Conservation (phyloP, 495 filamentous ascomycete genomes). For the Melanomma pulvis-pyrius region DNA sequence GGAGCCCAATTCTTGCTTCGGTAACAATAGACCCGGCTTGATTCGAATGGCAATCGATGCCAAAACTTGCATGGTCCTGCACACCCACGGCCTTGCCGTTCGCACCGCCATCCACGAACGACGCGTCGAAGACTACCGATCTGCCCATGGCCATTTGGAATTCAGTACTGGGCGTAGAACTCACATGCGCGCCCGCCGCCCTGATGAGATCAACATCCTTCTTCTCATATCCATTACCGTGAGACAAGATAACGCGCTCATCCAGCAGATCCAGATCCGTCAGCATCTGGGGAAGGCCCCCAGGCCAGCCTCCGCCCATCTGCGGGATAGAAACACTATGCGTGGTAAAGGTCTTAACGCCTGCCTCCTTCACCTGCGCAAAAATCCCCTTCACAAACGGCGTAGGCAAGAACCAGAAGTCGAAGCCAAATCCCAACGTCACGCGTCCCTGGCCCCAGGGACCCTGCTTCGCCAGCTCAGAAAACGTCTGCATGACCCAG, state of each 20-base stretch:
- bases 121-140: slow-evolving; percentile 18
- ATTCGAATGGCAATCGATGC: slow-evolving; percentile 55
- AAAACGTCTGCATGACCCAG: slow-evolving; percentile 49
- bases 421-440: slow-evolving; percentile 27
- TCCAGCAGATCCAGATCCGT: slow-evolving; percentile 22
- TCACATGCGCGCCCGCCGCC: slow-evolving; percentile 30
- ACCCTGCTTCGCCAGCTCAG: slow-evolving; percentile 40
- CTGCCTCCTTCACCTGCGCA: not conserved
- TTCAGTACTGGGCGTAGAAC: slow-evolving; percentile 38
- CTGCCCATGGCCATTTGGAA: slow-evolving; percentile 35
- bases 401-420: slow-evolving; percentile 20
- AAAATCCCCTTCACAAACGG: slow-evolving; percentile 14
- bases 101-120: slow-evolving; percentile 6
- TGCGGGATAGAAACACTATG: slow-evolving; percentile 9
- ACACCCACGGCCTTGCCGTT: not conserved
- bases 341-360: slow-evolving; percentile 11
- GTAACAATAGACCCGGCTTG: slow-evolving; percentile 47
- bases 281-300: slow-evolving; percentile 8
- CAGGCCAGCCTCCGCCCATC: slow-evolving; percentile 4
- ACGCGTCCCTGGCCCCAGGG: slow-evolving; percentile 51
- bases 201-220: slow-evolving; percentile 26
- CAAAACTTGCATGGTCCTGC: slow-evolving; percentile 43
- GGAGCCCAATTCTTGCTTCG: slow-evolving; percentile 53
- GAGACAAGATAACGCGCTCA: slow-evolving; percentile 22
- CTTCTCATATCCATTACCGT: slow-evolving; percentile 7